Evolutionary conservation across 2,329 filamentous ascomycete species (phyloP), one percentile per base, ranked within the genome.

Genomic region (Neonectria coccinea): DNA sequence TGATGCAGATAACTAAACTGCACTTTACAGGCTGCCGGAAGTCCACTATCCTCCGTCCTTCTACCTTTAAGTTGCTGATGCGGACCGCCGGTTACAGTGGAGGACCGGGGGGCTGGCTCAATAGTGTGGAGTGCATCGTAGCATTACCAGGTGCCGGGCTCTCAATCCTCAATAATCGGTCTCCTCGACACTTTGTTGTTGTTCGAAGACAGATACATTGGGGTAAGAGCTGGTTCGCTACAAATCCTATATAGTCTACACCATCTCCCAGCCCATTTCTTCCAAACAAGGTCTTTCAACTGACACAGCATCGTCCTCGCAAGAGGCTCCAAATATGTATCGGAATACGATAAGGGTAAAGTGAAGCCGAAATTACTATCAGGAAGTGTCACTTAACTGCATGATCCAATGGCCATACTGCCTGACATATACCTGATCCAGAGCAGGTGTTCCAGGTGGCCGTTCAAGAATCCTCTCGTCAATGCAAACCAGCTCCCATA

Each of bases 1-100:
- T 62, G 59, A 61, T 42, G 42, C 53, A 18, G 53, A 63, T 59
- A 63, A 55, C 55, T 50, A 59, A 42, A 56, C 55, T 27, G 47
- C 27, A 25, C 31, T 62, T 56, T 50, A 53, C 53, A 53, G 59
- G 54, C 25, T 56, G 53, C 45, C 56, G 59, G 31, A 33, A 60
- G 29, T 33, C 58, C 58, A 44, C 58, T 55, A 10, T 45, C 39
- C 51, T 44, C 51, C 51, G 51, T 42, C 45, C 18, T 41, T 22
- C 41, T 18, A 45, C 5, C 41, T 20, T 36, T 33, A 31, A 33
- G 56, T 42, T 53, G 29, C 27, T 33, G 27, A 33, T 59, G 22
- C 41, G 41, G 16, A 25, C 41, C 48, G 29, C 42, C 27, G 4
- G 41, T 45, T 27, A 41, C 45, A 39, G 45, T 36, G 45, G 45